These are phyloP conservation scores for Fusarium anguioides DNA, from an alignment of 2,329 filamentous ascomycete species.

Conservation along the genomic window DNA sequence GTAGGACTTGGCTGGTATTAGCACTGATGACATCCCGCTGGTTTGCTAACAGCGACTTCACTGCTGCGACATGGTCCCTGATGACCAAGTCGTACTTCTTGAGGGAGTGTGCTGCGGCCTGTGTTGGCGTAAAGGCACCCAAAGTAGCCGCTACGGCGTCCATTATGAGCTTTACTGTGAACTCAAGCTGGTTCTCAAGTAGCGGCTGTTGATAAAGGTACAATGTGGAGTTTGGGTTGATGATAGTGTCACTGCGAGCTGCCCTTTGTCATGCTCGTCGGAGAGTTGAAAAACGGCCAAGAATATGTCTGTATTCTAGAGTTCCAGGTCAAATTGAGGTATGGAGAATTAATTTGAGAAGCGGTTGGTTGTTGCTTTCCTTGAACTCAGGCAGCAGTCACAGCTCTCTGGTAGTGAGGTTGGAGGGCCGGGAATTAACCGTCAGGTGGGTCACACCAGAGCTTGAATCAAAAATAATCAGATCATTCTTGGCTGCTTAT, in stretches of 20 bases:
- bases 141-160: constrained; percentile 49
- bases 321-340: neutral
- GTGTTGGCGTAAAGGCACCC: constrained; percentile 55
- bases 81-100: constrained; percentile 56
- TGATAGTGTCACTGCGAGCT: constrained; percentile 8
- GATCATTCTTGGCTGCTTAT: too few species aligned
- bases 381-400: constrained; percentile 34
- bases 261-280: constrained; percentile 17
- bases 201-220: constrained; percentile 19
- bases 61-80: constrained; percentile 51
- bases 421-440: constrained; percentile 33
- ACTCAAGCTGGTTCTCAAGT: neutral
- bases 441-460: too few species aligned
- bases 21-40: constrained; percentile 47
- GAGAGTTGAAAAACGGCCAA: neutral
- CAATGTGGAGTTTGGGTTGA: constrained; percentile 20
- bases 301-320: neutral
- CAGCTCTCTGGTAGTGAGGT: constrained; percentile 40
- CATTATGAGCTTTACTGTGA: constrained; percentile 44
- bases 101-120: constrained; percentile 39
- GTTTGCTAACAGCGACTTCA: constrained; percentile 54
- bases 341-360: neutral
- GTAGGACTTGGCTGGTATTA: constrained; percentile 54
- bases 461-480: too few species aligned
- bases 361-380: constrained; percentile 17